A percentile compares a stretch with the other conserved stretches of the same genome.
Conservation (phyloP, 257 asterid species). For the Fraxinus quadrangulata region DNA sequence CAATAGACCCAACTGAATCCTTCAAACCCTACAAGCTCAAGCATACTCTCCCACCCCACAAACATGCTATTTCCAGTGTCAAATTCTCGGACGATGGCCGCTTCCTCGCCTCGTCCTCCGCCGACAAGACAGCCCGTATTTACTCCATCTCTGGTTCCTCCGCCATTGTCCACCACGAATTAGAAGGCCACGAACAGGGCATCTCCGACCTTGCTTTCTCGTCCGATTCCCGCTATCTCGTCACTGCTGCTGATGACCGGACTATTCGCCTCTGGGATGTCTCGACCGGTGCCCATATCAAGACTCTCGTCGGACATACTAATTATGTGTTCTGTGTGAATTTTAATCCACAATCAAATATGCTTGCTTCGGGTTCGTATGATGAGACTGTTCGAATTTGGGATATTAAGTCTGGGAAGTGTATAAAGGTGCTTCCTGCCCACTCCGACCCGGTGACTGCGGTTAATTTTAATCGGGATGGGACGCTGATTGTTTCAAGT, state of each 20-base stretch:
- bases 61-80: conserved; percentile 45
- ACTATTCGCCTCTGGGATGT: conserved; percentile 50
- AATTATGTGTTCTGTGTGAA: conserved; percentile 88
- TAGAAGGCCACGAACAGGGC: conserved; percentile 60
- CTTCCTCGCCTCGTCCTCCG: conserved; percentile 47
- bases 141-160: conserved; percentile 34
- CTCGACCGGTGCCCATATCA: conserved; percentile 45
- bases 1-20: conserved; percentile 28
- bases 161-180: conserved; percentile 40
- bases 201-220: conserved; percentile 69
- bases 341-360: conserved; percentile 83
- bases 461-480: conserved; percentile 78
- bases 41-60: conserved; percentile 46
- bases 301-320: conserved; percentile 74
- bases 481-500: conserved; percentile 75
- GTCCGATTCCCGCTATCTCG: conserved; percentile 41
- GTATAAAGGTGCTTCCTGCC: conserved; percentile 61
- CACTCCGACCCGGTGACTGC: conserved; percentile 96
- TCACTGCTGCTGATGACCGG: conserved; percentile 53
- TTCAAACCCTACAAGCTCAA: conserved; percentile 46
- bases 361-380: conserved; percentile 67
- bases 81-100: conserved; percentile 49
- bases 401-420: conserved; percentile 58
- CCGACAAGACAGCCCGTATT: conserved; percentile 50
- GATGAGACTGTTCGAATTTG: conserved; percentile 57